A percentile compares a stretch with the other conserved stretches of the same genome.
Evolutionary conservation across 129 eudicot genomes (phyloP).

Genomic region (Tagetes erecta): DNA sequence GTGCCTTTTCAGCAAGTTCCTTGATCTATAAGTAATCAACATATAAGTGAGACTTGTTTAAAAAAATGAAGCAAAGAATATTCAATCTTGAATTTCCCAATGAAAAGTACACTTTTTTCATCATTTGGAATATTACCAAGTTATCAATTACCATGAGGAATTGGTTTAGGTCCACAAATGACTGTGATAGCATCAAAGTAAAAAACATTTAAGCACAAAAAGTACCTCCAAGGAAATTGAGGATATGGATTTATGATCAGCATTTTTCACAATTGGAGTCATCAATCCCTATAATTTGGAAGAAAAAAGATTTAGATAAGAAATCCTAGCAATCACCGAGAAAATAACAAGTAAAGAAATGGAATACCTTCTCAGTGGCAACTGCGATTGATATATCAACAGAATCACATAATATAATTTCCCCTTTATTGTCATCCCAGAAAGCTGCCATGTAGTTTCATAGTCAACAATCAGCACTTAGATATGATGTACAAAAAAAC

Average conservation of each 20-base stretch:
- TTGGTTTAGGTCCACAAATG: neutral
- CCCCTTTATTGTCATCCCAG: slow-evolving; percentile 86
- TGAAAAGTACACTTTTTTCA: neutral
- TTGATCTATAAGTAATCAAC: slow-evolving; percentile 54
- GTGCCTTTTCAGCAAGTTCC: slow-evolving; percentile 94
- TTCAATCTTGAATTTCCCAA: neutral
- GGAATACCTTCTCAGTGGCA: slow-evolving; percentile 89
- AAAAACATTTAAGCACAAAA: neutral
- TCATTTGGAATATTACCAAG: slow-evolving; percentile 1
- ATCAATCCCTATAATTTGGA: slow-evolving; percentile 69
- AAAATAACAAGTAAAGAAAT: slow-evolving; percentile 10
- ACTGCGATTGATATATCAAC: slow-evolving; percentile 99
- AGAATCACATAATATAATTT: slow-evolving; percentile 58
- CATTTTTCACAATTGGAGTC: slow-evolving; percentile 94
- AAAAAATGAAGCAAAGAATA: neutral
- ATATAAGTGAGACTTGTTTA: neutral
- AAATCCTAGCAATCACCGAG: slow-evolving; percentile 1
- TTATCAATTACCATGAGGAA: neutral
- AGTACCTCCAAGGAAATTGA: slow-evolving; percentile 83
- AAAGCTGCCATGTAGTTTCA: slow-evolving; percentile 50
- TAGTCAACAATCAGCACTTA: slow-evolving; percentile 21
- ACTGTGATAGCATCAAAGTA: neutral
- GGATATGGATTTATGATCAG: slow-evolving; percentile 92
- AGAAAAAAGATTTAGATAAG: slow-evolving; percentile 5
- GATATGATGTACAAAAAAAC: slow-evolving; percentile 16